phyloP scores from a whole-genome alignment of 225 moss, liverwort and hornwort species.

The Polytrichum commune region DNA sequence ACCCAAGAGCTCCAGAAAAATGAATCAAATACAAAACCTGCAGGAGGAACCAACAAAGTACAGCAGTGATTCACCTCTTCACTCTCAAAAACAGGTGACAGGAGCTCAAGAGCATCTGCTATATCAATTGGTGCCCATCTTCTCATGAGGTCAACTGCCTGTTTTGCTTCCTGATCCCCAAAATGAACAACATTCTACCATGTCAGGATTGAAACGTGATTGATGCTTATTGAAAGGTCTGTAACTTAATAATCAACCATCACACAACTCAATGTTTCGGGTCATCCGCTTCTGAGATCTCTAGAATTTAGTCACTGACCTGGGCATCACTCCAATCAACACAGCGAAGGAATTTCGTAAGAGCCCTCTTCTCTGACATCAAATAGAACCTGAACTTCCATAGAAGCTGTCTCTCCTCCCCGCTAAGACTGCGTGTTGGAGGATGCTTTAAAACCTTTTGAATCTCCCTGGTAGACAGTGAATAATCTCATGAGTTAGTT shows the following conservation, averaged over 20 bases:
- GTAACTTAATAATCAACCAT: conserved; percentile 4
- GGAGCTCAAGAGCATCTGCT: conserved; percentile 87
- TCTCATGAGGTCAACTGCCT: conserved; percentile 84
- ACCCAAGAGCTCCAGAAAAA: not conserved
- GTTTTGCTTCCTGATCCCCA: conserved; percentile 77
- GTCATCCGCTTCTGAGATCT: not conserved
- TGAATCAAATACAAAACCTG: not conserved
- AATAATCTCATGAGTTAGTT: not conserved
- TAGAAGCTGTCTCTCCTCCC: conserved; percentile 81
- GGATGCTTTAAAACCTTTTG: conserved; percentile 82
- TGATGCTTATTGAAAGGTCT: not conserved
- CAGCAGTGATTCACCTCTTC: conserved; percentile 58
- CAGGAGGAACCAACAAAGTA: not conserved
- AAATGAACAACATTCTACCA: conserved; percentile 6
- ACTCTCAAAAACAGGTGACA: conserved; percentile 89
- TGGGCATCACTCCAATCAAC: conserved; percentile 94
- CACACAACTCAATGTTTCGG: conserved; percentile 1
- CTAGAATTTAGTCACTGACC: conserved; percentile 33
- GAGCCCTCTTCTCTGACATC: conserved; percentile 84
- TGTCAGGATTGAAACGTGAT: conserved; percentile 5
- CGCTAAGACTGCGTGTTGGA: conserved; percentile 79
- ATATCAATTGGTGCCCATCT: conserved; percentile 94
- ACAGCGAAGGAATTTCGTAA: conserved; percentile 90
- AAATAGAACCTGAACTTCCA: conserved; percentile 92
- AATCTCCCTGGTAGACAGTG: conserved; percentile 58